Evolutionary conservation across 805 yeast species (phyloP).

Genomic region (Yamadazyma akitaensis): DNA sequence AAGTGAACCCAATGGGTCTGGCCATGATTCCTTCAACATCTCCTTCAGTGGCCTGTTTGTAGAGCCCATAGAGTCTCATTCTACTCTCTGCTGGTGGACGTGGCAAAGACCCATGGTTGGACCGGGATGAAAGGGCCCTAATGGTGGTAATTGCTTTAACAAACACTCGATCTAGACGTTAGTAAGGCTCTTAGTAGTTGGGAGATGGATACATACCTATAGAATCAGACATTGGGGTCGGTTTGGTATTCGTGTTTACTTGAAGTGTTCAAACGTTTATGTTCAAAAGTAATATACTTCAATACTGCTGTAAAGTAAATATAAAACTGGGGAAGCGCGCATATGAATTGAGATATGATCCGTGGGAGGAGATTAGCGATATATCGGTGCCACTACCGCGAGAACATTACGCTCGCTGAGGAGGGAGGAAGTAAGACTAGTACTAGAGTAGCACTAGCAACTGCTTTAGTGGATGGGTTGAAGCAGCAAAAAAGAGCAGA

Average conservation of each 20-base stretch:
- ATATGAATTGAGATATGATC: not conserved
- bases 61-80: constrained; percentile 70
- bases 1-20: constrained; percentile 56
- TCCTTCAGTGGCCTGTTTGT: constrained; percentile 89
- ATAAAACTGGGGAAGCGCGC: not conserved
- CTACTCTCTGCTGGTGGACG: constrained; percentile 74
- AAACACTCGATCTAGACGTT: constrained; percentile 62
- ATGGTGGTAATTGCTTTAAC: constrained; percentile 80
- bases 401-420: no score
- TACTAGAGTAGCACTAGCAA: no score
- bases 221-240: constrained; percentile 15
- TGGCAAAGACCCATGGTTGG: constrained; percentile 61
- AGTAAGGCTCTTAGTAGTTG: not conserved
- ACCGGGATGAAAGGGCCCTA: constrained; percentile 62
- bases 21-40: constrained; percentile 67
- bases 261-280: not conserved
- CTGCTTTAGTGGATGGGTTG: no score
- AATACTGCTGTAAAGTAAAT: not conserved
- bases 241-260: not conserved
- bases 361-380: not conserved
- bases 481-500: no score
- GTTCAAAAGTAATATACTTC: not conserved
- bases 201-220: constrained; percentile 14
- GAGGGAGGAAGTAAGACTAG: no score
- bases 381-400: not conserved